Evolutionary conservation across 805 yeast species (phyloP), one percentile per base, ranked within the genome.

Genomic region (Sugiyamaella chiloensis): DNA sequence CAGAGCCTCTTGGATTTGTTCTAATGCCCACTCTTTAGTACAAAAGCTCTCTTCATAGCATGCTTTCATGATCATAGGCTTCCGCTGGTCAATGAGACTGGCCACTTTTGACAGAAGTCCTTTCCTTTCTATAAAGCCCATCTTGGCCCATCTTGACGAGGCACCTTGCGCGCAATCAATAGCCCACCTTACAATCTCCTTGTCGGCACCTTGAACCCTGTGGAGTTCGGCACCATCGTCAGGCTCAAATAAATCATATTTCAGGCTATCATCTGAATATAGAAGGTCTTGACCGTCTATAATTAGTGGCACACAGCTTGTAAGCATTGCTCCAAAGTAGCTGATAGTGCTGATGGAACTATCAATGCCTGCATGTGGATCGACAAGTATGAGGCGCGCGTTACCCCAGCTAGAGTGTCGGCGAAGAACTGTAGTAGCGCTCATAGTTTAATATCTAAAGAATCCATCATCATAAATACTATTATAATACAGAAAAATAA

Each of bases 151-250:
- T 21, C 19, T 19, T 16, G 4, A 16, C 3, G 37, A 3, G 19
- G 37, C 37, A 34, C 21, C 16, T 12, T 34, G 16, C 37, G 37
- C 37, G 7, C 37, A 34, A 12, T 34, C 37, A 34, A 12, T 34
- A 9, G 37, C 37, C 4, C 14, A 21, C 20, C 37, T 14, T 12
- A 34, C 37, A 4, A 16, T 21, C 3, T n/a, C 20, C 4, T 16
- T 19, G 7, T 34, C 37, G 3, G 37, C 37, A 34, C 37, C 37
- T 16, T 34, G 37, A 14, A 34, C 37, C 20, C 20, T 14, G 19
- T 34, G 37, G 5, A 16, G 37, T 5, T 16, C 14, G 21, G 14
- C 20, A 21, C 7, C 7, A 12, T 19, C 19, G 4, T 14, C 37
- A 19, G 37, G 20, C 5, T 34, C 11, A 11, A 14, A 34, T 3